These are phyloP conservation scores for Limnanthes douglasii DNA, from an alignment of 345 rosid genomes.

Conservation along the genomic window DNA sequence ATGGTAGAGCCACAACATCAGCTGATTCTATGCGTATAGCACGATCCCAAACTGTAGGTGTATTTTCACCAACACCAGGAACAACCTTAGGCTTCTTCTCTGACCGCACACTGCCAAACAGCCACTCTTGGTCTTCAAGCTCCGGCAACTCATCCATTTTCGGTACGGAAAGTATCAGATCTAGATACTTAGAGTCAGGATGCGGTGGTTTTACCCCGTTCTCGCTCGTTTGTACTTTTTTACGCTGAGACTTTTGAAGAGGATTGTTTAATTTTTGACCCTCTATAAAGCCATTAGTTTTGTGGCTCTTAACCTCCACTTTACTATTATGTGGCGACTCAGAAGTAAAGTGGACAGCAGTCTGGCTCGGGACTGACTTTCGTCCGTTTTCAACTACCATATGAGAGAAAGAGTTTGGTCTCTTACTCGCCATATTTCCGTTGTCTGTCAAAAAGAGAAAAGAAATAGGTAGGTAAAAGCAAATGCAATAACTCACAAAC, in stretches of 20 bases:
- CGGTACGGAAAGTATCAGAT: slow-evolving; percentile 40
- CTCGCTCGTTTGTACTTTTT: slow-evolving; percentile 19
- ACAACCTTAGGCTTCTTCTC: slow-evolving; percentile 19
- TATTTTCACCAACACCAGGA: slow-evolving; percentile 12
- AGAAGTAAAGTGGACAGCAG: slow-evolving; percentile 10
- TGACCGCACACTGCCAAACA: slow-evolving; percentile 17
- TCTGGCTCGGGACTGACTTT: slow-evolving; percentile 17
- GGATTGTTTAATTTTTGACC: slow-evolving; percentile 15
- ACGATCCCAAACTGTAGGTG: slow-evolving; percentile 47
- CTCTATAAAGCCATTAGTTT: slow-evolving; percentile 26
- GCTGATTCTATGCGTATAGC: slow-evolving; percentile 44
- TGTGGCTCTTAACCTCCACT: slow-evolving; percentile 20
- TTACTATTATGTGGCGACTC: slow-evolving; percentile 12
- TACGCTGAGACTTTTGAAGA: slow-evolving; percentile 9
- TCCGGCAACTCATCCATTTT: slow-evolving; percentile 33
- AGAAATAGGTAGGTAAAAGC: slow-evolving; percentile 9
- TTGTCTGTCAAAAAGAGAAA: slow-evolving; percentile 25
- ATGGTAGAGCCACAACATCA: slow-evolving; percentile 54
- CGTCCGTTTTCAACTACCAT: slow-evolving; percentile 28
- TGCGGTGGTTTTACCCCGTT: slow-evolving; percentile 40
- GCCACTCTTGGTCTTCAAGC: slow-evolving; percentile 50
- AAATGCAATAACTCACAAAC: slow-evolving; percentile 1
- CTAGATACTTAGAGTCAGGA: slow-evolving; percentile 48
- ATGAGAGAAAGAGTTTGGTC: slow-evolving; percentile 12
- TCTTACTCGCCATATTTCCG: slow-evolving; percentile 28